These are phyloP conservation scores for Raffaelea deltoideospora DNA, from an alignment of 2,329 filamentous ascomycete species.

Conservation along the genomic window DNA sequence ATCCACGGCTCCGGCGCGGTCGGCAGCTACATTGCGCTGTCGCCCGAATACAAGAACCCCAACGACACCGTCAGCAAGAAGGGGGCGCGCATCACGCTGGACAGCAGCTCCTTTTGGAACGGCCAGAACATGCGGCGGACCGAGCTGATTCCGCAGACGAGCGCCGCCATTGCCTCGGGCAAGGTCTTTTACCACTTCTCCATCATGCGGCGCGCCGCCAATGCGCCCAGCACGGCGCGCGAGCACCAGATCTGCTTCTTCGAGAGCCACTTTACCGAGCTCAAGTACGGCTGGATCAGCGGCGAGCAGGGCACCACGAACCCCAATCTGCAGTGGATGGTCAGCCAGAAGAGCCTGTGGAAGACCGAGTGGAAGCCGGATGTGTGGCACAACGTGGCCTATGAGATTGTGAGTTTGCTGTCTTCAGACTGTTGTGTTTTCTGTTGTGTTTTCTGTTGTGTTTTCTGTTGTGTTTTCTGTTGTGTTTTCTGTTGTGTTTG, in stretches of 20 bases:
- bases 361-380: slow-evolving; percentile 42
- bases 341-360: slow-evolving; percentile 46
- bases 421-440: too few species aligned
- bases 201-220: slow-evolving; percentile 41
- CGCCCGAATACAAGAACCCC: slow-evolving; percentile 46
- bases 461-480: too few species aligned
- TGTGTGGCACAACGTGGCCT: slow-evolving; percentile 63
- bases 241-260: slow-evolving; percentile 53
- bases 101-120: slow-evolving; percentile 52
- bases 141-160: slow-evolving; percentile 59
- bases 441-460: too few species aligned
- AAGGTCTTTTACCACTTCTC: slow-evolving; percentile 61
- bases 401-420: slow-evolving; percentile 55
- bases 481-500: too few species aligned
- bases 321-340: slow-evolving; percentile 48
- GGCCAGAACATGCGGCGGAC: slow-evolving; percentile 58
- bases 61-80: slow-evolving; percentile 44
- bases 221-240: slow-evolving; percentile 43
- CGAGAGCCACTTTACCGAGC: slow-evolving; percentile 60
- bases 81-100: slow-evolving; percentile 54
- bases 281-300: slow-evolving; percentile 51
- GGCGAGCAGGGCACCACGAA: slow-evolving; percentile 29
- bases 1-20: slow-evolving; percentile 48
- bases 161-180: slow-evolving; percentile 46
- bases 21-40: slow-evolving; percentile 46